phyloP scores from a whole-genome alignment of 2,329 filamentous ascomycete genomes.

The Exophiala calicioides region DNA sequence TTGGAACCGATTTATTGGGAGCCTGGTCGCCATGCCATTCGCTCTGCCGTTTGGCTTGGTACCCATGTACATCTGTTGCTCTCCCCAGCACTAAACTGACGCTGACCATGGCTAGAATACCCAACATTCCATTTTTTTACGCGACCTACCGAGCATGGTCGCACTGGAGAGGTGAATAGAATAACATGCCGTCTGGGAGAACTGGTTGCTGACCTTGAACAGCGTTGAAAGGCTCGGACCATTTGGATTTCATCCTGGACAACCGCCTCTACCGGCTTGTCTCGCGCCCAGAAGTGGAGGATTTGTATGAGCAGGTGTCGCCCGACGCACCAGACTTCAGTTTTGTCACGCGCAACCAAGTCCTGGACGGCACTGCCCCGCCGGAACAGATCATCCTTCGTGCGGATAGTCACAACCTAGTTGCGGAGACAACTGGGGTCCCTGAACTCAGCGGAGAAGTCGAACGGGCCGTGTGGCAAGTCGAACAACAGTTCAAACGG shows the following conservation, averaged over 20 bases:
- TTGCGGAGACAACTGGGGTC: slow-evolving; percentile 64
- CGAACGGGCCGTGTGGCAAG: slow-evolving; percentile 74
- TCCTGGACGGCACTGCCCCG: slow-evolving; percentile 36
- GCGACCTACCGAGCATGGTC: slow-evolving; percentile 86
- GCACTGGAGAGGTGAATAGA: slow-evolving; percentile 69
- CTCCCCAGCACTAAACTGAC: slow-evolving; percentile 14
- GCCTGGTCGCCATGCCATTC: slow-evolving; percentile 78
- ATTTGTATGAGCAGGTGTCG: slow-evolving; percentile 63
- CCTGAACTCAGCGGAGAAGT: slow-evolving; percentile 72
- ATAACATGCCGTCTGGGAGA: slow-evolving; percentile 27
- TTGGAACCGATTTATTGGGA: slow-evolving; percentile 74
- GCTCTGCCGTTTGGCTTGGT: slow-evolving; percentile 79
- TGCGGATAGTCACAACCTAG: slow-evolving; percentile 54
- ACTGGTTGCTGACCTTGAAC: slow-evolving; percentile 5
- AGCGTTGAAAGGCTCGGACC: slow-evolving; percentile 79
- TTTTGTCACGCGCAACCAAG: slow-evolving; percentile 37
- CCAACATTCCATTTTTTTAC: slow-evolving; percentile 97
- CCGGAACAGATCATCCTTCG: slow-evolving; percentile 50
- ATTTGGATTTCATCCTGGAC: slow-evolving; percentile 77
- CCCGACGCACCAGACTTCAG: slow-evolving; percentile 37
- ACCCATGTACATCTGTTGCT: slow-evolving; percentile 68
- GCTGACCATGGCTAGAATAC: slow-evolving; percentile 59
- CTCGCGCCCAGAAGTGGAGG: slow-evolving; percentile 70
- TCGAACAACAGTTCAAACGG: slow-evolving; percentile 47
- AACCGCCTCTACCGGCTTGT: slow-evolving; percentile 68